Evolutionary conservation across 306 rosid genomes (phyloP).

Genomic region (Canavalia ensiformis): DNA sequence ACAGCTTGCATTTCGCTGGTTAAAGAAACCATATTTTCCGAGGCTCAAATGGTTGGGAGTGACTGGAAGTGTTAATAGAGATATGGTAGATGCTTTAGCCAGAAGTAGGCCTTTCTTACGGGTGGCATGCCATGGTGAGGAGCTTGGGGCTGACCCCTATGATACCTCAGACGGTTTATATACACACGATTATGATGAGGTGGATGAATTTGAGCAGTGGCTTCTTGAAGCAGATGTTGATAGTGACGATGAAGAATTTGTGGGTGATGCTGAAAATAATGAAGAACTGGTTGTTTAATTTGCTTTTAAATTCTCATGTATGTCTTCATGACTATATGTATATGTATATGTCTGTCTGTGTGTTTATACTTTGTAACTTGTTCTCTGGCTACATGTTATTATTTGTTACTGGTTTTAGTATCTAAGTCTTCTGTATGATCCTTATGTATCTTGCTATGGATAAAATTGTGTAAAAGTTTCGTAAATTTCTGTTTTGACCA

Average conservation of each 20-base stretch:
- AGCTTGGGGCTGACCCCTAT: conserved; percentile 78
- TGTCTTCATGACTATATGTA: background rate
- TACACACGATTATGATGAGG: conserved; percentile 75
- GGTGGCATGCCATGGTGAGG: conserved; percentile 86
- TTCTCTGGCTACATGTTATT: conserved; percentile 26
- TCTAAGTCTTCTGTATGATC: conserved; percentile 12
- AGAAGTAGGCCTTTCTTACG: conserved; percentile 84
- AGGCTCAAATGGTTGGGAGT: conserved; percentile 95
- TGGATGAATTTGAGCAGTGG: conserved; percentile 89
- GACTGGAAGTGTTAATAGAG: conserved; percentile 80
- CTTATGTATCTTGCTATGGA: conserved; percentile 1
- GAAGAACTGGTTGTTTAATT: conserved; percentile 56
- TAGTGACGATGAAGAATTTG: conserved; percentile 74
- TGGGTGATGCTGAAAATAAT: conserved; percentile 59
- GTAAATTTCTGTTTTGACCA: background rate
- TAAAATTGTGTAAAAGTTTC: background rate
- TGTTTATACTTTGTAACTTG: background rate
- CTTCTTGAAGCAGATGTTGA: conserved; percentile 72
- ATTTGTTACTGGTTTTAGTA: conserved; percentile 13
- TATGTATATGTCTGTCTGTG: conserved; percentile 34
- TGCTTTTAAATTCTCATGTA: background rate
- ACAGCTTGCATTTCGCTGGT: conserved; percentile 77
- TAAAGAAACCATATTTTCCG: conserved; percentile 94
- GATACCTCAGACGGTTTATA: conserved; percentile 63
- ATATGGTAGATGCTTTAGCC: conserved; percentile 87